Base-by-base conservation (phyloP, 73 alveolate species). In the Urostyla sp. region DNA sequence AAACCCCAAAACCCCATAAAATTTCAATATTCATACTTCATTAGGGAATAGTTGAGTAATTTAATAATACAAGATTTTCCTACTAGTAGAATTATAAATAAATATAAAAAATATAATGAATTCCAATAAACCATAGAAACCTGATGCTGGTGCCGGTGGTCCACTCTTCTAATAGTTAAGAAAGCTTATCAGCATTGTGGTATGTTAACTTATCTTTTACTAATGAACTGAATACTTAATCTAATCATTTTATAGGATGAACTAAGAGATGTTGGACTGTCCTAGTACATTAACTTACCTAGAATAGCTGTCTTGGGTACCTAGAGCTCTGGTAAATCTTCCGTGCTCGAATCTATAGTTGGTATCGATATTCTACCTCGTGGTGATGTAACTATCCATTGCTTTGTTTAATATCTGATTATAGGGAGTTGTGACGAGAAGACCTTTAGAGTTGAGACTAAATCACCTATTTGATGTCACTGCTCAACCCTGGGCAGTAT, bases 341-440 rank as follows among this genome's bases (percentile, higher is more conserved):
- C 99, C n/a, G 94, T 97, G 32, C 94, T 97, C 48, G 99, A 97
- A 76, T 87, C 93, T 59, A 97, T 97, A 83, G 99, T 97, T 13
- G 99, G 99, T 40, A 59, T 97, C 61, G 99, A 97, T 85, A 93
- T 97, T 92, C 88, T 97, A 26, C 99, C 99, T n/a, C 85, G 99
- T 73, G 99, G 96, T 69, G 98, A 94, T 8, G 72, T 44, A 58
- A 7, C 63, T 18, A 30, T 8, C 27, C 50, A 11, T n/a, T 13
- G 0, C 21, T 20, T 26, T 27, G 6, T 44, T 28, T 15, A 31
- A 45, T 24, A 2, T 11, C 1, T 51, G 3, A 20, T 32, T 5
- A 55, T 74, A 56, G 67, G 98, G 98, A 0, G 92, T 94, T 49
- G 96, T 91, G 35, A 94, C 98, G 18, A 76, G 98, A 85, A 84